These are phyloP conservation scores for Apiospora hydei DNA, from an alignment of 2,329 filamentous ascomycete species.

Conservation along the genomic window DNA sequence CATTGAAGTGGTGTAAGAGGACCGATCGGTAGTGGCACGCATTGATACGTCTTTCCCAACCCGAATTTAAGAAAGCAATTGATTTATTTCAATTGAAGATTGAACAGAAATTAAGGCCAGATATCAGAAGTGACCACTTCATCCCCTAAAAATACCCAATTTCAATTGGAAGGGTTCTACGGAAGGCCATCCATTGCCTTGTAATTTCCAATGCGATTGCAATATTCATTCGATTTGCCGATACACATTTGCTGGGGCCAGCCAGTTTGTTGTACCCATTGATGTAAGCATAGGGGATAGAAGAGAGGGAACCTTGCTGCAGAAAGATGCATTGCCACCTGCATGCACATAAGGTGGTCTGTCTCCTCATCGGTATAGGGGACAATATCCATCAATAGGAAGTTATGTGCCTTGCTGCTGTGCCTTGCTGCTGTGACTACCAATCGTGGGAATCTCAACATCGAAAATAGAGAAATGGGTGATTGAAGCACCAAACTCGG, in stretches of 20 bases:
- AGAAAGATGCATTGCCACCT: not conserved
- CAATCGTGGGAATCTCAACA: not conserved
- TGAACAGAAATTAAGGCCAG: not conserved
- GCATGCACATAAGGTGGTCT: not conserved
- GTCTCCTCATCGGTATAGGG: not conserved
- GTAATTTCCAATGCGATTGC: not conserved
- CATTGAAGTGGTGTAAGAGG: not conserved
- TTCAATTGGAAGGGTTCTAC: not conserved
- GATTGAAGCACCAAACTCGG: not conserved
- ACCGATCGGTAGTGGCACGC: not conserved
- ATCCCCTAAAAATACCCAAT: not conserved
- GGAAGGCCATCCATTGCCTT: not conserved
- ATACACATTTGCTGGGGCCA: not conserved
- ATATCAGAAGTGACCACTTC: not conserved
- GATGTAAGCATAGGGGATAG: not conserved
- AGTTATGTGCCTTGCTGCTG: not conserved
- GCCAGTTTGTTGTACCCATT: not conserved
- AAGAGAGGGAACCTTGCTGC: not conserved
- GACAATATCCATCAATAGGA: too few relatives aligned
- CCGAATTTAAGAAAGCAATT: not conserved
- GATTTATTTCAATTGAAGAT: not conserved
- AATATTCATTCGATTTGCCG: not conserved
- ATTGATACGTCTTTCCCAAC: not conserved
- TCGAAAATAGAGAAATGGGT: not conserved
- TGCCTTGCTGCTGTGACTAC: too few relatives aligned